A percentile compares a stretch with the other conserved stretches of the same genome.
These are phyloP conservation scores for Penicillium digitatum DNA, from an alignment of 2,329 filamentous ascomycete species.

Conservation along the genomic window DNA sequence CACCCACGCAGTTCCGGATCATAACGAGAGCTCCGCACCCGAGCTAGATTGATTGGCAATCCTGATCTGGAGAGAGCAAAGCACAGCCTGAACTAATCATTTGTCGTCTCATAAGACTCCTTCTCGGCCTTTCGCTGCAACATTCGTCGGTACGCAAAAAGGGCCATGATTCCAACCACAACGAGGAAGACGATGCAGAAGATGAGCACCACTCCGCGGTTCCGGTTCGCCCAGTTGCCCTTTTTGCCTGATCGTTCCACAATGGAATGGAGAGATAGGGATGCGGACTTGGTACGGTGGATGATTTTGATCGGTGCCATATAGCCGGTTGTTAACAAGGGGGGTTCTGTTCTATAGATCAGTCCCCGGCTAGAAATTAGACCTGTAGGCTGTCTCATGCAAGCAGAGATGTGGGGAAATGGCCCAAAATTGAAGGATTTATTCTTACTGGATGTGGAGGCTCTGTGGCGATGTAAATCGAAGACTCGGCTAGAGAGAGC, in stretches of 20 bases:
- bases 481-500: neutral
- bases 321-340: neutral
- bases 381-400: too few species aligned
- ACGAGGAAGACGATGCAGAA: conserved; percentile 60
- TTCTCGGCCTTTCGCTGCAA: conserved; percentile 30
- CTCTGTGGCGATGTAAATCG: neutral
- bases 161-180: conserved; percentile 46
- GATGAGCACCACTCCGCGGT: conserved; percentile 60
- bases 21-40: neutral
- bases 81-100: neutral
- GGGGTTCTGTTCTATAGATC: neutral
- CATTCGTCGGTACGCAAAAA: conserved; percentile 50
- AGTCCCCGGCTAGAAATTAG: neutral
- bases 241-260: conserved; percentile 39
- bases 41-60: neutral
- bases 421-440: accelerated
- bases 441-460: neutral
- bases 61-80: neutral
- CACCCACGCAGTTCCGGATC: accelerated
- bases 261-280: conserved; percentile 31
- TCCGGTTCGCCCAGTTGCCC: conserved; percentile 48
- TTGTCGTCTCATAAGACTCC: conserved; percentile 20
- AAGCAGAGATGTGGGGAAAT: too few species aligned
- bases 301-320: conserved; percentile 32
- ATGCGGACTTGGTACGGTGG: conserved; percentile 1